phyloP scores from a whole-genome alignment of 495 filamentous ascomycete genomes.

The Neurospora sp. region DNA sequence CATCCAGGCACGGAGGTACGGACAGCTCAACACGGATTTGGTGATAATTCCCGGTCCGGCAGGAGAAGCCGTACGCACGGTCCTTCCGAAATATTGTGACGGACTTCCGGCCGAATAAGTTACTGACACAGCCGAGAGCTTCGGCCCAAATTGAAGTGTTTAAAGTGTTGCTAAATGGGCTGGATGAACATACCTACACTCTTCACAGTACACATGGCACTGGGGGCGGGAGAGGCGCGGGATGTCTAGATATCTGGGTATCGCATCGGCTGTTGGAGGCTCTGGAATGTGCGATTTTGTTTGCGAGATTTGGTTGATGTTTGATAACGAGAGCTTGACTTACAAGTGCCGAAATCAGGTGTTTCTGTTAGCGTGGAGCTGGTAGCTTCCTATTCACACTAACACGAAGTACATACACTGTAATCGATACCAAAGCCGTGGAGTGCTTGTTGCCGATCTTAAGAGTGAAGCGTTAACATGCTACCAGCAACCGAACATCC shows the following conservation, averaged over 20 bases:
- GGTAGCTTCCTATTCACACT: not conserved
- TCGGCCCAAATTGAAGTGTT: not conserved
- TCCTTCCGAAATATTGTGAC: not conserved
- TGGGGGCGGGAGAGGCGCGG: not conserved
- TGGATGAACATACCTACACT: not conserved
- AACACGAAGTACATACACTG: not conserved
- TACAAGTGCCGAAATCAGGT: not conserved
- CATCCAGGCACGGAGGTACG: not conserved
- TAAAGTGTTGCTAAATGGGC: not conserved
- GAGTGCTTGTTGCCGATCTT: not conserved
- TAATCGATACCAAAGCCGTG: not conserved
- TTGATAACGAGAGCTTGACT: not conserved
- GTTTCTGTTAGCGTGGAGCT: not conserved
- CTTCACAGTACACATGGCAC: not conserved
- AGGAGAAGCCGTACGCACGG: not conserved
- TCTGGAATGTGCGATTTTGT: not conserved
- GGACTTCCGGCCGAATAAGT: not conserved
- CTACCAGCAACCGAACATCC: not conserved
- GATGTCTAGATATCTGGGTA: not conserved
- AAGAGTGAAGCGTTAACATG: not conserved
- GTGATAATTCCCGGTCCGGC: not conserved
- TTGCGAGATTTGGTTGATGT: not conserved
- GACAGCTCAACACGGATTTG: not conserved
- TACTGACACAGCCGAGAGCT: not conserved
- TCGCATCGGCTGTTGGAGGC: not conserved